phyloP scores from a whole-genome alignment of 2,329 filamentous ascomycete genomes.

The Tolypocladium nubicola region DNA sequence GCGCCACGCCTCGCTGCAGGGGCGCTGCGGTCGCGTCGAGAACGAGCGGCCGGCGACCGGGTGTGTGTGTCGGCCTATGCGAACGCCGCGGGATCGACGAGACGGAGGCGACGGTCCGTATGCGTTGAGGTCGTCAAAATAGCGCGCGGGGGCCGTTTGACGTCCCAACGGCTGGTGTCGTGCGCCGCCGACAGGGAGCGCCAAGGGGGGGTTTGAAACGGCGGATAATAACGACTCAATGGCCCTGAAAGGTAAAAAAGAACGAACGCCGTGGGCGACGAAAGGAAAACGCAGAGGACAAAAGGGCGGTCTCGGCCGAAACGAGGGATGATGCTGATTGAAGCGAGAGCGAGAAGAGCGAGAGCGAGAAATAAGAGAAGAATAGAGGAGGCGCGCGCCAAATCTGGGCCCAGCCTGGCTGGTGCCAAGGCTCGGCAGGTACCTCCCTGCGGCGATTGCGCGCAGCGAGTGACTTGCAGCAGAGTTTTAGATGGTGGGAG shows the following conservation, averaged over 20 bases:
- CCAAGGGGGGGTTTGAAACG: neutral
- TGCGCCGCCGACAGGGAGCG: neutral
- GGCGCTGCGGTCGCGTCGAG: neutral
- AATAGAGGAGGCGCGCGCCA: conserved; percentile 1
- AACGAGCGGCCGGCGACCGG: neutral
- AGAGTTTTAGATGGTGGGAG: neutral
- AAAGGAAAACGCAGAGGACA: neutral
- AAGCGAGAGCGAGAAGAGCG: neutral
- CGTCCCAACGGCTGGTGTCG: neutral
- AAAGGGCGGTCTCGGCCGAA: neutral
- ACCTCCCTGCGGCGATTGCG: neutral
- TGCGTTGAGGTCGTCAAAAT: neutral
- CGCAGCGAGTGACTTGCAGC: conserved; percentile 1
- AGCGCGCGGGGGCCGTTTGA: neutral
- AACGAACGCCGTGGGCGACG: neutral
- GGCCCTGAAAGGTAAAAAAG: neutral
- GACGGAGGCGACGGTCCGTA: neutral
- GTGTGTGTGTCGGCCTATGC: neutral
- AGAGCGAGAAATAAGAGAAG: neutral
- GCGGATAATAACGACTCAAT: neutral
- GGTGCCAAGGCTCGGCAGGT: neutral
- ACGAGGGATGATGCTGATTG: neutral
- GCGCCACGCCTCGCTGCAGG: neutral
- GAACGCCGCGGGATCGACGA: neutral
- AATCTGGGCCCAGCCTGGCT: conserved; percentile 1